These are phyloP conservation scores for Fomitopsis betulina DNA, from an alignment of 1,284 basidiomycete species.

Conservation along the genomic window DNA sequence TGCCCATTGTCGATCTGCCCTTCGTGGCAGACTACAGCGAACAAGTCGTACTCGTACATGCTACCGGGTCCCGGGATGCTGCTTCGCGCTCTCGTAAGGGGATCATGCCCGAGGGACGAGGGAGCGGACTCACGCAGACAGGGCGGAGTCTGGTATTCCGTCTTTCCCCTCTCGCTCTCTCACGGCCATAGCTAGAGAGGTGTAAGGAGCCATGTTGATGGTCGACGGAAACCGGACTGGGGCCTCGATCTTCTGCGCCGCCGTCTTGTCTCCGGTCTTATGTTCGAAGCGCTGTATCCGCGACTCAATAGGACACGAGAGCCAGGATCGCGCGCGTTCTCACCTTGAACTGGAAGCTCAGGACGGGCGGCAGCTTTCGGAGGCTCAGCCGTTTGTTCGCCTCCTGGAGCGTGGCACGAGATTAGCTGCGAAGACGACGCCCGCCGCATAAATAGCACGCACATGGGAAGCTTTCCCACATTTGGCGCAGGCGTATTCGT, in stretches of 20 bases:
- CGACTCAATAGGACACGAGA: conserved; percentile 1
- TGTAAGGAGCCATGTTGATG: conserved; percentile 88
- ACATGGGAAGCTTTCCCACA: conserved; percentile 68
- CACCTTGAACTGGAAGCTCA: conserved; percentile 96
- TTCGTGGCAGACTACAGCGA: conserved; percentile 93
- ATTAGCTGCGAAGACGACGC: conserved; percentile 10
- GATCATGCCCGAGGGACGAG: not conserved
- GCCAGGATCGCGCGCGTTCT: conserved; percentile 3
- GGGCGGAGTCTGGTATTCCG: conserved; percentile 12
- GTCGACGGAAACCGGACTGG: conserved; percentile 80
- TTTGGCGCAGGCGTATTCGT: conserved; percentile 72
- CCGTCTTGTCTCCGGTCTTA: conserved; percentile 63
- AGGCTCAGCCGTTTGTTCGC: conserved; percentile 85
- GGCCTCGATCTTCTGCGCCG: conserved; percentile 82
- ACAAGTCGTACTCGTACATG: conserved; percentile 89
- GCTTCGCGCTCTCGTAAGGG: conserved; percentile 3
- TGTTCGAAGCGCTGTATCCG: conserved; percentile 84
- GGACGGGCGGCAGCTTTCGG: conserved; percentile 81
- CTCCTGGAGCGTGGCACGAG: conserved; percentile 37
- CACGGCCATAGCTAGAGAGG: conserved; percentile 52
- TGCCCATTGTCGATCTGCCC: conserved; percentile 95
- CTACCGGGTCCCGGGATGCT: conserved; percentile 53
- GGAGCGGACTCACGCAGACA: conserved; percentile 30
- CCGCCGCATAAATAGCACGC: conserved; percentile 18
- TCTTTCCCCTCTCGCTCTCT: conserved; percentile 38